Evolutionary conservation across 1,284 basidiomycete genomes (phyloP), one percentile per base, ranked within the genome.

Genomic region (Cutaneotrichosporon sp.): DNA sequence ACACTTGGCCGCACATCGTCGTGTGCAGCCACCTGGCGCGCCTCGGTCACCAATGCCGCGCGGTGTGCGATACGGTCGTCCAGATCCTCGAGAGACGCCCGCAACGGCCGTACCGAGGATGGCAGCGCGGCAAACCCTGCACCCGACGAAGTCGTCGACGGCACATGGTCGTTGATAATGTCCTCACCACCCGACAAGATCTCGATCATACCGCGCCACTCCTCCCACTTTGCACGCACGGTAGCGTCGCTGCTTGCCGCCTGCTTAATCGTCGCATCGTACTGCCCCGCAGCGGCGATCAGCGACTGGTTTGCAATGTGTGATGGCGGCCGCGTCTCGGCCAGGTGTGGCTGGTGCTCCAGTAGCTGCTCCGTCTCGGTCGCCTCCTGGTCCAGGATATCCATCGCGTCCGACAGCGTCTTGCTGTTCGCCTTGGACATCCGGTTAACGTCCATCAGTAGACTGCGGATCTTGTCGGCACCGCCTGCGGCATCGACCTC

Each of bases 331-430:
- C 88, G 79, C 0, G 55, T 78, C 76, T 66, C 58, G 30, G 53
- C 63, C 46, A 45, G 68, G 56, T 70, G 68, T 26, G 70, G 75
- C 47, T 80, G 77, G 58, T 79, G 77, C 51, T 75, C 60, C 0
- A 77, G 62, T n/a, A 77, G 66, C 18, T 68, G 63, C 43, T 90
- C 89, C 64, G 97, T 90, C 69, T 93, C 89, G 4, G 85, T 85
- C 17, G 87, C 87, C 74, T 97, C 93, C 50, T 83, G 83, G 63
- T 94, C 90, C 10, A 97, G 77, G 13, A 92, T 83, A 63, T 91
- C 89, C 77, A 91, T 54, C 62, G 90, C 91, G 78, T 90, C 88
- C 46, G 89, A 82, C 9, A 97, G 71, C 15, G 88, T 76, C 21
- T 79, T 76, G 47, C 79, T 75, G 64, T 87, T 84, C 13, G 83